Percentiles rank a stretch among this genome's conserved stretches.
Conservation (phyloP, 441 rosid genomes). For the Erysimum pusillum region DNA sequence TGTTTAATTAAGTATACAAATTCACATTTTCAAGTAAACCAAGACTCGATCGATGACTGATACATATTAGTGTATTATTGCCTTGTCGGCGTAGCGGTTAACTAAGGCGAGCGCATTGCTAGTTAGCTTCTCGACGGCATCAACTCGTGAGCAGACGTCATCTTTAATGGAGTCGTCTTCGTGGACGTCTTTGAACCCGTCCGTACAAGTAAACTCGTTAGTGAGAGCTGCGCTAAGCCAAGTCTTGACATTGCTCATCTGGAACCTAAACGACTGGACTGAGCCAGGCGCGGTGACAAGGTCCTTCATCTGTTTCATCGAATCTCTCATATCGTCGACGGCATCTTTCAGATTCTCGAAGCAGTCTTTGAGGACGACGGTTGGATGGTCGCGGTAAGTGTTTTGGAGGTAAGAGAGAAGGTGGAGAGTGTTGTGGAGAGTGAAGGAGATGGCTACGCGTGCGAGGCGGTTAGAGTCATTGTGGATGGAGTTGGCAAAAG, state of each 20-base stretch:
- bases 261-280: constrained; percentile 57
- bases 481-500: constrained; percentile 63
- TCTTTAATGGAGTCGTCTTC: constrained; percentile 51
- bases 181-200: constrained; percentile 70
- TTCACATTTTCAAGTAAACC: no score
- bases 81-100: constrained; percentile 62
- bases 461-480: constrained; percentile 65
- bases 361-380: constrained; percentile 82
- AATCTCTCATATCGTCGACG: constrained; percentile 71
- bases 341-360: constrained; percentile 77
- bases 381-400: constrained; percentile 35
- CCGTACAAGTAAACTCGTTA: constrained; percentile 87
- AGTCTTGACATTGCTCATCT: constrained; percentile 85
- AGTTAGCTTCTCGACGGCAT: constrained; percentile 61
- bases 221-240: constrained; percentile 96
- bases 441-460: constrained; percentile 62
- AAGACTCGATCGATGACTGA: constrained; percentile 8
- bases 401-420: constrained; percentile 54
- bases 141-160: constrained; percentile 57
- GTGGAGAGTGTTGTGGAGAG: constrained; percentile 57
- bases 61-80: constrained; percentile 16
- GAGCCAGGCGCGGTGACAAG: constrained; percentile 46
- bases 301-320: constrained; percentile 78
- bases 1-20: neutral
- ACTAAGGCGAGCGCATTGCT: constrained; percentile 87